These are phyloP conservation scores for Claviceps pazoutovae DNA, from an alignment of 2,329 filamentous ascomycete species.

Conservation along the genomic window DNA sequence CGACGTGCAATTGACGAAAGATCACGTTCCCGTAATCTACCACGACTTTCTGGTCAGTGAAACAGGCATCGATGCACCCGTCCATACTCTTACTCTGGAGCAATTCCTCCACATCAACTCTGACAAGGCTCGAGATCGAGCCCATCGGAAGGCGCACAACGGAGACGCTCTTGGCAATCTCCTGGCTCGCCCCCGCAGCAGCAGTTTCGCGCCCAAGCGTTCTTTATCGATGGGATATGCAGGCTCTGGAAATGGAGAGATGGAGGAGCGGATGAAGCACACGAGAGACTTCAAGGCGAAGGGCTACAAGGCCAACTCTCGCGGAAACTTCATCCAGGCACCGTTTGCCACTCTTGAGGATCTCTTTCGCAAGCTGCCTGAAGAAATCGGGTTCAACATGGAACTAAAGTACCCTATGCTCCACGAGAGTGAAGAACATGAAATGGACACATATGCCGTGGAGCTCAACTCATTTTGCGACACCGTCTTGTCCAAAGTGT, in stretches of 20 bases:
- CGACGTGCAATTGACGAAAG: constrained; percentile 96
- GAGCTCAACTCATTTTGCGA: constrained; percentile 96
- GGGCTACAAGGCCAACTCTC: constrained; percentile 89
- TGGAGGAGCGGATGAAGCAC: constrained; percentile 87
- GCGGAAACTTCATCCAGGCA: constrained; percentile 88
- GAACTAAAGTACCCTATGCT: constrained; percentile 99
- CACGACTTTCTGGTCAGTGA: constrained; percentile 97
- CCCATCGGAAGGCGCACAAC: not conserved
- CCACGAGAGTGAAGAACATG: constrained; percentile 83
- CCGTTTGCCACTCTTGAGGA: constrained; percentile 93
- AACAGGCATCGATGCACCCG: constrained; percentile 90
- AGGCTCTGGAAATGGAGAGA: constrained; percentile 23
- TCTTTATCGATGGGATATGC: constrained; percentile 42
- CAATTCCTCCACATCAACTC: constrained; percentile 84
- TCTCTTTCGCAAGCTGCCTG: constrained; percentile 72
- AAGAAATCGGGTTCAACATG: constrained; percentile 87
- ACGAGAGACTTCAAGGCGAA: constrained; percentile 89
- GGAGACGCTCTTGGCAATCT: constrained; percentile 2
- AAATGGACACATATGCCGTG: constrained; percentile 92
- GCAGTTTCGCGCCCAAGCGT: constrained; percentile 29
- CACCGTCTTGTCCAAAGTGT: constrained; percentile 79
- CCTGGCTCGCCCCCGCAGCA: constrained; percentile 16
- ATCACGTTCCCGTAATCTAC: constrained; percentile 95
- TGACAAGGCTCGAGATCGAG: constrained; percentile 24
- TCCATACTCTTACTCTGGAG: constrained; percentile 87